Percentiles rank a stretch among this genome's conserved stretches.
These are phyloP conservation scores for Andrographis paniculata DNA, from an alignment of 305 asterid species.

Conservation along the genomic window DNA sequence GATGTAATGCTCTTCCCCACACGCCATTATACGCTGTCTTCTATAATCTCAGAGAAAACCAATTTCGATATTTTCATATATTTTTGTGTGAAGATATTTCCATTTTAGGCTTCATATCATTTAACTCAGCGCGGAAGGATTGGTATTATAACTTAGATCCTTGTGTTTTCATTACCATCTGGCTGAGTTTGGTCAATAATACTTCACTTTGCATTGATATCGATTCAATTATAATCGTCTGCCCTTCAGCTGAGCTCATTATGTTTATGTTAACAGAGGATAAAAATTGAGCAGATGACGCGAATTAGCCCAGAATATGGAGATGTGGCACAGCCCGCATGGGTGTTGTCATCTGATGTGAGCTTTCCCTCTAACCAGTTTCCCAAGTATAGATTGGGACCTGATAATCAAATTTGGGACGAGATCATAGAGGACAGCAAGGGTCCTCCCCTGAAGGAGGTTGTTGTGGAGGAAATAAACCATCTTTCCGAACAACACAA, in stretches of 20 bases:
- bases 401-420: conserved; percentile 69
- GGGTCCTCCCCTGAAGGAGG: conserved; percentile 86
- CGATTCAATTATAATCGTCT: background rate
- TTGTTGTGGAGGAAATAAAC: conserved; percentile 56
- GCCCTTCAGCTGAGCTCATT: background rate
- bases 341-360: conserved; percentile 66
- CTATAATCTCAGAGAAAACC: too few relatives aligned
- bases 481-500: conserved; percentile 75
- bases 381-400: conserved; percentile 87
- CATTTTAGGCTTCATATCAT: too few relatives aligned
- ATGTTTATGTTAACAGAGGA: conserved; percentile 23
- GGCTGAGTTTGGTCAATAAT: too few relatives aligned
- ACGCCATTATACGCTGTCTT: too few relatives aligned
- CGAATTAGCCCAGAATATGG: conserved; percentile 80
- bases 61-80: too few relatives aligned
- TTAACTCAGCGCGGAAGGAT: background rate
- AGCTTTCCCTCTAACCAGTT: conserved; percentile 59
- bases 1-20: background rate
- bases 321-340: conserved; percentile 44
- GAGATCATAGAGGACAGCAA: conserved; percentile 60
- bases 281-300: conserved; percentile 47
- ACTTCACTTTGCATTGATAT: conserved; percentile 2
- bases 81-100: too few relatives aligned
- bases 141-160: background rate
- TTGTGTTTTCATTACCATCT: background rate